A percentile compares a stretch with the other conserved stretches of the same genome.
Conservation (phyloP, 2,329 filamentous ascomycete genomes). For the Penicillium vulpinum region DNA sequence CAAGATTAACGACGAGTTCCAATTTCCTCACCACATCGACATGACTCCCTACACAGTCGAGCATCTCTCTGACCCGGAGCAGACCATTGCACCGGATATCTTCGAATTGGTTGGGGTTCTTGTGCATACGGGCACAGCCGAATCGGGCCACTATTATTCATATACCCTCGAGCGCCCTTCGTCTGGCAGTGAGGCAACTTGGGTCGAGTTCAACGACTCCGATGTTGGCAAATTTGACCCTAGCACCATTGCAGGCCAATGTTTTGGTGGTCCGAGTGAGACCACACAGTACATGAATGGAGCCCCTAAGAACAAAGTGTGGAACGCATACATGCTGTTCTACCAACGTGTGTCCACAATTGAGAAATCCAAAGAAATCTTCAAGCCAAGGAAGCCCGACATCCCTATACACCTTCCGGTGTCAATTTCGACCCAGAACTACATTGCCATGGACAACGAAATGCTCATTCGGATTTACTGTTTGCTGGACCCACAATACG, state of each 20-base stretch:
- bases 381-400: conserved; percentile 48
- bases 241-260: conserved; percentile 68
- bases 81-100: conserved; percentile 63
- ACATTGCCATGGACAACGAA: conserved; percentile 72
- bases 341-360: conserved; percentile 79
- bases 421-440: conserved; percentile 47
- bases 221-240: conserved; percentile 75
- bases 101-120: conserved; percentile 96
- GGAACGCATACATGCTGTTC: conserved; percentile 97
- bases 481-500: conserved; percentile 72
- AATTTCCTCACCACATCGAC: conserved; percentile 80
- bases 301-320: conserved; percentile 62
- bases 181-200: conserved; percentile 52
- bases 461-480: conserved; percentile 73
- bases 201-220: conserved; percentile 97
- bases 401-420: conserved; percentile 52
- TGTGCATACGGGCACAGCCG: conserved; percentile 87
- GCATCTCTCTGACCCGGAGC: conserved; percentile 66
- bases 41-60: conserved; percentile 90
- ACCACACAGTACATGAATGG: conserved; percentile 49
- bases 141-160: conserved; percentile 96
- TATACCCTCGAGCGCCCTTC: conserved; percentile 80
- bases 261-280: conserved; percentile 73
- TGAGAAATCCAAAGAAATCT: conserved; percentile 52
- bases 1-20: conserved; percentile 95